Evolutionary conservation across 192 early-diverging fungal genomes (phyloP), one percentile per base, ranked within the genome.

Genomic region (Powellomyces hirtus): DNA sequence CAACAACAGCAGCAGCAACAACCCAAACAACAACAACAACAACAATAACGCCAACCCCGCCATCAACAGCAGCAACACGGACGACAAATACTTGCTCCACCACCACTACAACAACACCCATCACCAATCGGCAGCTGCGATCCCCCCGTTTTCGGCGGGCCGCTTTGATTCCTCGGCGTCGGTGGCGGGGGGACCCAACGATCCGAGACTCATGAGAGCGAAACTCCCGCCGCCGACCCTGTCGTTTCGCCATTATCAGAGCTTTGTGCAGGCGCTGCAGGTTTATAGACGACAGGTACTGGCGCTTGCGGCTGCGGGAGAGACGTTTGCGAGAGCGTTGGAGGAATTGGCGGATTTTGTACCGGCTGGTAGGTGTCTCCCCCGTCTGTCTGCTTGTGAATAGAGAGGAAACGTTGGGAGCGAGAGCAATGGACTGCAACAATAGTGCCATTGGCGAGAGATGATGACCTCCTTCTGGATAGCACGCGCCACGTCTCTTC

Each of bases 281-380:
- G 65, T 62, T 14, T 85, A 76, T 56, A 40, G 77, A 38, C 64
- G 71, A 16, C 79, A 80, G 71, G 77, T 85, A 35, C 65, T 74
- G 59, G 75, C 74, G 49, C 68, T 80, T 64, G 74, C 77, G 1
- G 70, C 62, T 16, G 81, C 81, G 10, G 60, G 66, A 20, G 84
- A 83, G 46, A 77, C 73, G 26, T 85, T 85, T 75, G 84, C 79
- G 40, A 53, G 81, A 20, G 76, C 72, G 14, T 62, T 78, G 42
- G 79, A 85, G 75, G 84, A 82, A 30, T 24, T 85, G 18, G 64
- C 77, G 4, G 73, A 81, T 26, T 82, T 59, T 60, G 80, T 80
- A 13, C 78, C 74, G 10, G 70, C 71, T 50, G 76, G 79, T 78
- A 57, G 20, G 59, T 52, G 16, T 13, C 45, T 26, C 38, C 24